Evolutionary conservation across 2,329 filamentous ascomycete genomes (phyloP), one percentile per base, ranked within the genome.

Genomic region (Podosphaera aphanis): DNA sequence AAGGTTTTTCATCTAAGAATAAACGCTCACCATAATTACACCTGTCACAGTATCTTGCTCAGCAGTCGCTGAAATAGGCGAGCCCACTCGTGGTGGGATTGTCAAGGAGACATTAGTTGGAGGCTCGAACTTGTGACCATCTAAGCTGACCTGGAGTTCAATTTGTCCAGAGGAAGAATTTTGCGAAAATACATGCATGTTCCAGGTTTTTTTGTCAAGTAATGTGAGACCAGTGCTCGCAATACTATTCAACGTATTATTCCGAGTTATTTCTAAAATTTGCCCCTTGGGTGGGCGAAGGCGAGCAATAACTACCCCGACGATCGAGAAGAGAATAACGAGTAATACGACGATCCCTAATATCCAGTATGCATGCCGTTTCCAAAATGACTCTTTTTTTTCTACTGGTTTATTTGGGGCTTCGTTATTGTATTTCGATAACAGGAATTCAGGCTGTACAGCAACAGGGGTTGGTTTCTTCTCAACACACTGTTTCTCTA

Each of bases 121-220:
- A 11, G 50, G 42, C n/a, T 49, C 20, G 21, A 47, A 55, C 15
- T 40, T 49, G 15, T 44, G 35, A 8, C 53, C 51, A 44, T 52
- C 49, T 5, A 53, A 20, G 44, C 50, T 52, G 35, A 52, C 44
- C 43, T 50, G 49, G 15, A 52, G 45, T 19, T 37, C 49, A 19
- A 55, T 50, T 2, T 41, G 44, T 1, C 51, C 53, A 23, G 46
- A 49, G 29, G 29, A 33, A 2, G 46, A 18, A 16, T 51, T 50
- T 29, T 55, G 53, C 43, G 47, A 52, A 40, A 51, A 50, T 0
- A 51, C 44, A 20, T 53, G 51, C 48, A 49, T 53, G 33, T 55
- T 55, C 50, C 50, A 53, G 10, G 51, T 55, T 16, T 38, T 51
- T 2, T 41, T 46, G 37, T 52, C 49, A 10, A 49, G 49, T 25